These are phyloP conservation scores for Malus fusca DNA, from an alignment of 306 rosid species.

Conservation along the genomic window DNA sequence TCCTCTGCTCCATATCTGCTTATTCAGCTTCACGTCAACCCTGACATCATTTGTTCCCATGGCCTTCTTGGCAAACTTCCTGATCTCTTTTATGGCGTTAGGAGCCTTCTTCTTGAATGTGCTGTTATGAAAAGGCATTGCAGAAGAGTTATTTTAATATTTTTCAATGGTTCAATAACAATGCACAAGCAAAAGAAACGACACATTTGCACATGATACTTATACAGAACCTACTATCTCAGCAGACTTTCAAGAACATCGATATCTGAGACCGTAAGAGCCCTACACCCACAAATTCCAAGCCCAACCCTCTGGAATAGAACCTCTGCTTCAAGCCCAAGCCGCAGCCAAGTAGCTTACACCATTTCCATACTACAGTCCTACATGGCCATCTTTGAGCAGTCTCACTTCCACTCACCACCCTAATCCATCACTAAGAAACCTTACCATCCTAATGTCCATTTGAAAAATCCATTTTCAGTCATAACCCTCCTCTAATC, in stretches of 20 bases:
- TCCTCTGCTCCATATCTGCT: conserved; percentile 88
- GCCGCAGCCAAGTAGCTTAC: neutral
- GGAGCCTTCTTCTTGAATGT: conserved; percentile 99
- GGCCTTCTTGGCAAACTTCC: conserved; percentile 83
- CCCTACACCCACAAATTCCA: neutral
- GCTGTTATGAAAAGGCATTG: conserved; percentile 27
- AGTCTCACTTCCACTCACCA: neutral
- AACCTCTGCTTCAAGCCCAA: neutral
- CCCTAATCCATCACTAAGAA: neutral
- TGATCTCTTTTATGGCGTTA: conserved; percentile 85
- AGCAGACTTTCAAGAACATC: neutral
- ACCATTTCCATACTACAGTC: neutral
- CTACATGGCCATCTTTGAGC: neutral
- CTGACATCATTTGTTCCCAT: conserved; percentile 93
- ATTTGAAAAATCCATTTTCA: neutral
- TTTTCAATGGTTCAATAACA: neutral
- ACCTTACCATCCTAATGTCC: neutral
- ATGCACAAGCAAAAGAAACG: neutral
- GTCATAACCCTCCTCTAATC: neutral
- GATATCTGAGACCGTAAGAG: neutral
- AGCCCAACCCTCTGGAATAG: neutral
- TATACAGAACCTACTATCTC: neutral
- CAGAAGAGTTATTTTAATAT: neutral
- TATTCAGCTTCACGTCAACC: conserved; percentile 90
- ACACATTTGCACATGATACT: neutral